Conservation (phyloP, 129 eudicot genomes). For the Erigeron canadensis region DNA sequence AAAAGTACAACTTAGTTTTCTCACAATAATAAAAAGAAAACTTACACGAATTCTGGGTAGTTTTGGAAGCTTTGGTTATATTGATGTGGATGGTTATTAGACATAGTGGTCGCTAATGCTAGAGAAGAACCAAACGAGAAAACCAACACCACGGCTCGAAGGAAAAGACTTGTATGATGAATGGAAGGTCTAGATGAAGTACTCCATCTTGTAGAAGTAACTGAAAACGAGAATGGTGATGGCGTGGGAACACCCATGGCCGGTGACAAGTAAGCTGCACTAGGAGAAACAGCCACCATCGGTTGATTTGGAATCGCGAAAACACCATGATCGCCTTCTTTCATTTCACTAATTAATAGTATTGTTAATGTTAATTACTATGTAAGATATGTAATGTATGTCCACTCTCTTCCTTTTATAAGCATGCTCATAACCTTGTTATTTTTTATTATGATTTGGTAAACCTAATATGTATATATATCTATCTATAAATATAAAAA, state of each 20-base stretch:
- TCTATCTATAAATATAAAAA: not conserved
- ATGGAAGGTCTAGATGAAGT: slow-evolving; percentile 44
- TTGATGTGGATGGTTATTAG: slow-evolving; percentile 21
- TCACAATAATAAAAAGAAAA: not conserved
- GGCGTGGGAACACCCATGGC: slow-evolving; percentile 45
- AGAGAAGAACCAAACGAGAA: slow-evolving; percentile 58
- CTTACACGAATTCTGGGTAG: slow-evolving; percentile 49
- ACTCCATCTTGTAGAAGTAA: slow-evolving; percentile 58
- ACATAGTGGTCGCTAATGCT: slow-evolving; percentile 40
- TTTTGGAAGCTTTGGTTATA: slow-evolving; percentile 28
- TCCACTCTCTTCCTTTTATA: not conserved
- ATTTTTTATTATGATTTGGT: not conserved
- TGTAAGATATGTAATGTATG: not conserved
- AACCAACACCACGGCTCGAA: slow-evolving; percentile 42
- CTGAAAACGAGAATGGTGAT: slow-evolving; percentile 56
- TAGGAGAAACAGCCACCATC: slow-evolving; percentile 43
- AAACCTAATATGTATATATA: not conserved
- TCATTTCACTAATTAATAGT: slow-evolving; percentile 2
- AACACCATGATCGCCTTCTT: slow-evolving; percentile 22
- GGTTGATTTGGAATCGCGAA: slow-evolving; percentile 21
- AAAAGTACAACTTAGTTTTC: not conserved
- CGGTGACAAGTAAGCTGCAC: slow-evolving; percentile 33
- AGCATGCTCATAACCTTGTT: not conserved
- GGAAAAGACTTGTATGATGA: slow-evolving; percentile 31
- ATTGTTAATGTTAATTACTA: too few relatives aligned